Evolutionary conservation across 129 eudicot species (phyloP).

Genomic region (Dittrichia graveolens): DNA sequence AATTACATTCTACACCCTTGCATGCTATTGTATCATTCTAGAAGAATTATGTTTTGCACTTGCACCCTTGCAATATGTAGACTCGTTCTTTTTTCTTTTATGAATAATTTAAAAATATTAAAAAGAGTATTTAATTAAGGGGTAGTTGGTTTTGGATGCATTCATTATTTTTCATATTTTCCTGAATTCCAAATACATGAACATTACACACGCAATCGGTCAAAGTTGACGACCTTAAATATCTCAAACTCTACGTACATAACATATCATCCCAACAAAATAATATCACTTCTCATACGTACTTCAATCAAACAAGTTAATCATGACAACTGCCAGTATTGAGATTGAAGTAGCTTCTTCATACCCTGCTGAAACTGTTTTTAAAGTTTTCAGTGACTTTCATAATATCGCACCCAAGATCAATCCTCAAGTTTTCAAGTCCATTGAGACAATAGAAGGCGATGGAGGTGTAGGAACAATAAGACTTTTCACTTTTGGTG

Average conservation of each 20-base stretch:
- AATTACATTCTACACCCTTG: neutral
- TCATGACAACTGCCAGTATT: slow-evolving; percentile 14
- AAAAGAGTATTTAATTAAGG: too few relatives aligned
- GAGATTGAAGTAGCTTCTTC: slow-evolving; percentile 3
- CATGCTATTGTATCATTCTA: too few relatives aligned
- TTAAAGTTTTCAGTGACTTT: slow-evolving; percentile 12
- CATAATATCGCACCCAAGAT: slow-evolving; percentile 16
- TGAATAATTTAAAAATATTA: too few relatives aligned
- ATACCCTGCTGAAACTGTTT: slow-evolving; percentile 9
- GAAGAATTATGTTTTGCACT: too few relatives aligned
- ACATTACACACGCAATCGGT: neutral
- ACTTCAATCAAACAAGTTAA: neutral
- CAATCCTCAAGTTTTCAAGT: slow-evolving; percentile 21
- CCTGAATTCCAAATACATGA: neutral
- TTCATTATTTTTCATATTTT: neutral
- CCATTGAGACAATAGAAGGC: slow-evolving; percentile 21
- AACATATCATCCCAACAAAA: slow-evolving; percentile 9
- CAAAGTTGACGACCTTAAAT: slow-evolving; percentile 17
- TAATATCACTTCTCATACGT: neutral
- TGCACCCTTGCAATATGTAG: too few relatives aligned
- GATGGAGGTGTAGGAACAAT: slow-evolving; percentile 24
- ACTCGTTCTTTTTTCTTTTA: too few relatives aligned
- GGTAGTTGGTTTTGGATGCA: neutral
- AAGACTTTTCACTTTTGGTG: slow-evolving; percentile 24
- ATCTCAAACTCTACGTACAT: neutral